Percentiles rank a stretch among this genome's conserved stretches.
These are phyloP conservation scores for Beauveria sp. DNA, from an alignment of 2,329 filamentous ascomycete genomes.

Conservation along the genomic window DNA sequence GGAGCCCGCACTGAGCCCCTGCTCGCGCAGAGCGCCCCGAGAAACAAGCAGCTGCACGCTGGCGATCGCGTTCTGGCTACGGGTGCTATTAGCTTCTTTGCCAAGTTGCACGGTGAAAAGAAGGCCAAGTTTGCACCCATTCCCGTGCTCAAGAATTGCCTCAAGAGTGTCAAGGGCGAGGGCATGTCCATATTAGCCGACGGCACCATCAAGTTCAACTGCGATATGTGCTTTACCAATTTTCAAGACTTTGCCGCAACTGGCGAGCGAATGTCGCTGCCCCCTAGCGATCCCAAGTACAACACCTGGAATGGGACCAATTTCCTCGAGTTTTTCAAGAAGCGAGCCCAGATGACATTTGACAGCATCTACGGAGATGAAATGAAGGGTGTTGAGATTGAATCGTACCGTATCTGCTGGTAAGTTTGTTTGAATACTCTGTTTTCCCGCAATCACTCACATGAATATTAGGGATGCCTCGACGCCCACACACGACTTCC, in stretches of 20 bases:
- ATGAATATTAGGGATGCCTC: constrained; percentile 45
- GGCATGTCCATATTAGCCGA: constrained; percentile 37
- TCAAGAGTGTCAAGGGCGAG: constrained; percentile 34
- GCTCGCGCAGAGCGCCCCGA: constrained; percentile 42
- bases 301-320: constrained; percentile 32
- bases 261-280: constrained; percentile 45
- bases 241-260: constrained; percentile 36
- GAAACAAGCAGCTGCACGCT: constrained; percentile 42
- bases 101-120: constrained; percentile 34
- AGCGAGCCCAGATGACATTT: constrained; percentile 32
- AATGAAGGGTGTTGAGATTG: constrained; percentile 30
- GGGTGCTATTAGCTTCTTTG: constrained; percentile 39
- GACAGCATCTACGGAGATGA: constrained; percentile 35
- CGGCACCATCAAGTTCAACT: constrained; percentile 54
- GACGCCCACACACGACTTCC: constrained; percentile 54
- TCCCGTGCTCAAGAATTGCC: constrained; percentile 45
- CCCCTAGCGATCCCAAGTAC: constrained; percentile 36
- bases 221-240: constrained; percentile 51
- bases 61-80: constrained; percentile 48
- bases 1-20: constrained; percentile 50
- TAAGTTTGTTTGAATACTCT: constrained; percentile 20
- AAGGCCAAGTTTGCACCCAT: constrained; percentile 38
- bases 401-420: constrained; percentile 40
- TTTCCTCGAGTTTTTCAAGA: constrained; percentile 35
- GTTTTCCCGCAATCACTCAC: neutral